These are phyloP conservation scores for Crithidia fasciculata DNA, from an alignment of 208 protist genomes.

Conservation along the genomic window DNA sequence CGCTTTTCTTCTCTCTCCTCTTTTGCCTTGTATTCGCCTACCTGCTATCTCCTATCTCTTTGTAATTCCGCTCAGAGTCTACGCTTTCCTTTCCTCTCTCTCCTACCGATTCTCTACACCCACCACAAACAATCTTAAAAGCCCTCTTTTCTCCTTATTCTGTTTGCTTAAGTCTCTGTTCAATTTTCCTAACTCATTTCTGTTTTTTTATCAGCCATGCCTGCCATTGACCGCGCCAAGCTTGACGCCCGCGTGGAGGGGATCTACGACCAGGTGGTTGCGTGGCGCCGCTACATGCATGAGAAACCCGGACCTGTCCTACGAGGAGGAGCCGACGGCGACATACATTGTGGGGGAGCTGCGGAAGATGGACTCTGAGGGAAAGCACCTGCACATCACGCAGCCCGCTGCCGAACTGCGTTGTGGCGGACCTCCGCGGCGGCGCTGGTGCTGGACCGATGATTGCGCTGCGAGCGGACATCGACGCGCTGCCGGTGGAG, in stretches of 20 bases:
- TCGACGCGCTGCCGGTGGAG: constrained; percentile 68
- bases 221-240: constrained; percentile 24
- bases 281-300: constrained; percentile 73
- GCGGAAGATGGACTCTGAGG: constrained; percentile 38
- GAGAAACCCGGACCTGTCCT: constrained; percentile 48
- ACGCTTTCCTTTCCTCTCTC: too few species aligned
- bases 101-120: too few species aligned
- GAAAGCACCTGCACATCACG: constrained; percentile 34
- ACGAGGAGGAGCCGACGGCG: constrained; percentile 56
- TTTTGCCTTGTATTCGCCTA: too few species aligned
- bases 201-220: neutral
- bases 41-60: too few species aligned
- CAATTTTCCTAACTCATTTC: neutral
- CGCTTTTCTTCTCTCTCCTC: too few species aligned
- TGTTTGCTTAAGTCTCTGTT: too few species aligned
- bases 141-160: too few species aligned
- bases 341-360: constrained; percentile 58
- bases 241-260: constrained; percentile 23
- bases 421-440: constrained; percentile 54
- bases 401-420: constrained; percentile 39
- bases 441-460: constrained; percentile 41
- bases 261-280: constrained; percentile 49
- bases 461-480: constrained; percentile 65
- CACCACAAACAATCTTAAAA: too few species aligned
- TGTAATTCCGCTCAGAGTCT: too few species aligned